Evolutionary conservation across 73 alveolate genomes (phyloP), one percentile per base, ranked within the genome.

Genomic region (Stentor coeruleus): DNA sequence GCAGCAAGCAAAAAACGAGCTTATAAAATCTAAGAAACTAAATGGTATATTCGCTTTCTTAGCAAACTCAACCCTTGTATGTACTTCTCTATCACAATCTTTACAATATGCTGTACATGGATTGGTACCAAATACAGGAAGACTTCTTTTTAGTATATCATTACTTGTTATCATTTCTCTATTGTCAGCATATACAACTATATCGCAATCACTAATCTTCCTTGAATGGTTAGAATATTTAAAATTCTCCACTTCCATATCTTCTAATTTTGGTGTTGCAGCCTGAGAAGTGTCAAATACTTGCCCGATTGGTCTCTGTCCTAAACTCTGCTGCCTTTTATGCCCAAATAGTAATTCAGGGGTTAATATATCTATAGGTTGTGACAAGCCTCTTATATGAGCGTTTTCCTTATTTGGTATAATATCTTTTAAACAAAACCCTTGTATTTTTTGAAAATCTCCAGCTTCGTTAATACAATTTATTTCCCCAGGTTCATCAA

Each of bases 121-220:
- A 33, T 66, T 66, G 42, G 40, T 26, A 37, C 79, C 79, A 20
- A 66, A 66, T 20, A 66, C 79, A 28, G 79, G 79, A 20, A 66
- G 66, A 20, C 66, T 49, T 49, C 66, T 49, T 49, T 49, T 49
- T 49, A 49, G 28, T 49, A 49, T 6, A 11, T 49, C 66, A 49
- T 20, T 40, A 66, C 37, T 66, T 20, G 79, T 20, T 26, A 15
- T 26, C 42, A 11, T 31, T 26, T 66, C 79, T 66, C 39, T 31
- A 31, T 66, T 20, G 79, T 31, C 79, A 20, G 14, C 11, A 66
- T 26, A 66, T 28, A 66, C 33, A 26, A 66, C 79, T 28, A 31
- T 20, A 31, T 66, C 79, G 37, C 79, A 66, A 33, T 66, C 79
- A 66, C 79, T 66, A 37, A 66, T 26, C 1, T 66, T 66, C 36